Evolutionary conservation across 805 yeast genomes (phyloP).

Genomic region (Zygosaccharomyces rouxii): DNA sequence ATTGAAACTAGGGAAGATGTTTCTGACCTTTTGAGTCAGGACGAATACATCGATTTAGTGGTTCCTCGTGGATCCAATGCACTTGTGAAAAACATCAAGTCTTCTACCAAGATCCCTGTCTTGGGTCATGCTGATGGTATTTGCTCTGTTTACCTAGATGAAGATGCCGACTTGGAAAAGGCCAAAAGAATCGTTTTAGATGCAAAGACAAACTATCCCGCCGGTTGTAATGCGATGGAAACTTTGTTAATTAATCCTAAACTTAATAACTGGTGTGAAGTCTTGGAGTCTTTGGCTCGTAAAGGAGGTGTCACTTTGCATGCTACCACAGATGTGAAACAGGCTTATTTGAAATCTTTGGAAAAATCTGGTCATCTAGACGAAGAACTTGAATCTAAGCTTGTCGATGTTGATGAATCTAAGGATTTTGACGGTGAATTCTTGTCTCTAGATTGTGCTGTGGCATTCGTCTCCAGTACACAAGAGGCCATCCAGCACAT

Average conservation of each 20-base stretch:
- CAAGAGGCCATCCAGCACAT: conserved; percentile 80
- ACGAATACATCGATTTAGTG: conserved; percentile 86
- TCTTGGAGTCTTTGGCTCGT: conserved; percentile 45
- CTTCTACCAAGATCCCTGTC: conserved; percentile 89
- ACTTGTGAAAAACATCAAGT: conserved; percentile 80
- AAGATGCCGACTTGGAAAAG: conserved; percentile 69
- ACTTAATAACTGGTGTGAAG: conserved; percentile 36
- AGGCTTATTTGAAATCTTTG: conserved; percentile 26
- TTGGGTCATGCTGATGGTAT: conserved; percentile 98
- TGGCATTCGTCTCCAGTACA: conserved; percentile 54
- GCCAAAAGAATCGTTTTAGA: conserved; percentile 75
- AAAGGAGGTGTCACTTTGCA: conserved; percentile 68
- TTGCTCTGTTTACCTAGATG: conserved; percentile 82
- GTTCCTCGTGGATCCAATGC: conserved; percentile 98
- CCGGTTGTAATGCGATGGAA: conserved; percentile 98
- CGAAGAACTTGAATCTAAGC: conserved; percentile 24
- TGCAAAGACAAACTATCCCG: conserved; percentile 93
- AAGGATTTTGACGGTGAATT: conserved; percentile 78
- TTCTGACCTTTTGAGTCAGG: conserved; percentile 76
- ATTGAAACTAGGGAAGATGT: conserved; percentile 89
- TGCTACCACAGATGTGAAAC: conserved; percentile 48
- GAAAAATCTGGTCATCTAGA: conserved; percentile 12
- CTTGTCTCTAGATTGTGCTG: conserved; percentile 77
- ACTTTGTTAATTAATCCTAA: conserved; percentile 57
- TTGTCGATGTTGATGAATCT: conserved; percentile 44